Evolutionary conservation across 495 filamentous ascomycete species (phyloP).

Genomic region (Penicillium waksmanii): DNA sequence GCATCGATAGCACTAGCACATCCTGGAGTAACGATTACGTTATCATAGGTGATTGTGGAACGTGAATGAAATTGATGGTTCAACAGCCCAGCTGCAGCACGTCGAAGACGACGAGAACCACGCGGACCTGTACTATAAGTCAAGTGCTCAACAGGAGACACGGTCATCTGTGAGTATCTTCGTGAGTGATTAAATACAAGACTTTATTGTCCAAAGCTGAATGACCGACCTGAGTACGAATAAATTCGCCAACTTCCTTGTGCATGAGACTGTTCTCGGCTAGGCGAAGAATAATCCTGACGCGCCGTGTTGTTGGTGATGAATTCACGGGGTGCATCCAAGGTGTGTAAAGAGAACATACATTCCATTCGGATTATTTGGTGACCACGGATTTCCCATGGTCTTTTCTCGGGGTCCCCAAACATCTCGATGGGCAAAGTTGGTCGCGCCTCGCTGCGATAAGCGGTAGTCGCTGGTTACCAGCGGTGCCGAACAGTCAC

Average conservation of each 20-base stretch:
- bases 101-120: constrained; percentile 30
- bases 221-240: constrained; percentile 7
- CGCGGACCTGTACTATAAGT: constrained; percentile 26
- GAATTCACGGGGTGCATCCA: neutral
- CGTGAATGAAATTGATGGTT: constrained; percentile 39
- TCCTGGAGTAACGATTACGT: constrained; percentile 43
- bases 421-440: constrained; percentile 17
- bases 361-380: constrained; percentile 18
- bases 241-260: constrained; percentile 17
- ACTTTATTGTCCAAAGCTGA: too few relatives aligned
- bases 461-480: constrained; percentile 20
- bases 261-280: constrained; percentile 24
- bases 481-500: neutral
- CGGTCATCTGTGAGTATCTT: neutral
- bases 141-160: constrained; percentile 12
- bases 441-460: constrained; percentile 16
- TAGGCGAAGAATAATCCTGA: constrained; percentile 18
- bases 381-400: constrained; percentile 23
- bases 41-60: constrained; percentile 30
- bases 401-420: constrained; percentile 21
- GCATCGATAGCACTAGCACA: constrained; percentile 40
- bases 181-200: neutral
- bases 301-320: neutral
- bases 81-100: constrained; percentile 40
- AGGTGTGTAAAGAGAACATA: constrained; percentile 1